A percentile compares a stretch with the other conserved stretches of the same genome.
phyloP scores from a whole-genome alignment of 106 monocot species.

The Dioscorea dumetorum region DNA sequence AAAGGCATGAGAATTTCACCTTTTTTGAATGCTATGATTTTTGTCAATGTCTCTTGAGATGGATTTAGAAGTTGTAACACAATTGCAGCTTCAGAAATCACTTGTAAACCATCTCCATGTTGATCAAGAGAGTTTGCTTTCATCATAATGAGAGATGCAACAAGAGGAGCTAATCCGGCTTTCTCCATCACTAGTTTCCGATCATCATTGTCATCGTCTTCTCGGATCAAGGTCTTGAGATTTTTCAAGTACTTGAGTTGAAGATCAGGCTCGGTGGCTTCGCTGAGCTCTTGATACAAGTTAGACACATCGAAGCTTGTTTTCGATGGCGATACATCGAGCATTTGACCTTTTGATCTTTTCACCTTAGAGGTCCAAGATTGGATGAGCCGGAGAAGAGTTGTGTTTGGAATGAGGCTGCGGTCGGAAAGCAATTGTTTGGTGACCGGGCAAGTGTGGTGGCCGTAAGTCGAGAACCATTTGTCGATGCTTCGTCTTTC shows the following conservation, averaged over 20 bases:
- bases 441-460: slow-evolving; percentile 38
- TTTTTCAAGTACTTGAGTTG: slow-evolving; percentile 4
- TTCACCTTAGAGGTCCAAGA: slow-evolving; percentile 10
- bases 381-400: slow-evolving; percentile 40
- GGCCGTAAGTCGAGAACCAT: slow-evolving; percentile 27
- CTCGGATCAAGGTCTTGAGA: slow-evolving; percentile 8
- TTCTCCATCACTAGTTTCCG: slow-evolving; percentile 16
- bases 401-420: slow-evolving; percentile 34
- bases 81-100: slow-evolving; percentile 14
- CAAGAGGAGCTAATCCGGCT: slow-evolving; percentile 18
- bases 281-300: slow-evolving; percentile 1
- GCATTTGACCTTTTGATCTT: too few species aligned
- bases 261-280: neutral
- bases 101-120: too few species aligned
- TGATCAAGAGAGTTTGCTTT: neutral
- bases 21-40: slow-evolving; percentile 9
- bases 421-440: slow-evolving; percentile 24
- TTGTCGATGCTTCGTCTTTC: slow-evolving; percentile 23
- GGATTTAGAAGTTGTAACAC: slow-evolving; percentile 19
- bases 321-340: neutral
- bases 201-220: neutral
- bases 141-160: slow-evolving; percentile 6
- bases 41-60: slow-evolving; percentile 10
- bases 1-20: slow-evolving; percentile 21
- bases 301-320: neutral